Evolutionary conservation across 73 alveolate species (phyloP).

Genomic region (Uronychia setigera): DNA sequence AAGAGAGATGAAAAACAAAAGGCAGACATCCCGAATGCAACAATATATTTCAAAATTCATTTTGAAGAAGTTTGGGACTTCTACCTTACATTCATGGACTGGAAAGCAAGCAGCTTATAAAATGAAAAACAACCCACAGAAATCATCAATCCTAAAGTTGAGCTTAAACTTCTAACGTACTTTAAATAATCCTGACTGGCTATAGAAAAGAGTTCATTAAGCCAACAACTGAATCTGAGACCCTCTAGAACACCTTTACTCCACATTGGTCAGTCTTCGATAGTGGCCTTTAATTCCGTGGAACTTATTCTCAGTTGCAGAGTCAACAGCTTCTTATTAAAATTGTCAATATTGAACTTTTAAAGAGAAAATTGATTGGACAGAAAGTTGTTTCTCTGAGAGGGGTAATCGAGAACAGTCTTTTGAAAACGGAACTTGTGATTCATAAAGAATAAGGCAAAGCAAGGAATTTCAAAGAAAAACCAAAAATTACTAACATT

Average conservation of each 20-base stretch:
- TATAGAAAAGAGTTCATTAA: slow-evolving; percentile 3
- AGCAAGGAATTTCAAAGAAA: slow-evolving; percentile 15
- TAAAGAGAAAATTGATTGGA: slow-evolving; percentile 27
- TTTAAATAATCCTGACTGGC: background rate
- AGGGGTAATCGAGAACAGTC: slow-evolving; percentile 9
- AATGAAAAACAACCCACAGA: slow-evolving; percentile 19
- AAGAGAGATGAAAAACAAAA: background rate
- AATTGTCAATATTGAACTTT: slow-evolving; percentile 15
- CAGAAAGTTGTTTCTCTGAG: slow-evolving; percentile 27
- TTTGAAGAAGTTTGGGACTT: slow-evolving; percentile 62
- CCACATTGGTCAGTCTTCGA: slow-evolving; percentile 55
- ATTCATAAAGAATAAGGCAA: slow-evolving; percentile 32
- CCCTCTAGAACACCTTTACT: slow-evolving; percentile 1
- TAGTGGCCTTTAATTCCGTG: slow-evolving; percentile 43
- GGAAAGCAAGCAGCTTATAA: slow-evolving; percentile 42
- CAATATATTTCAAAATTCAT: slow-evolving; percentile 8
- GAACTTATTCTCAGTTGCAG: slow-evolving; percentile 41
- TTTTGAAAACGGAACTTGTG: slow-evolving; percentile 45
- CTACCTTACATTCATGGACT: slow-evolving; percentile 54
- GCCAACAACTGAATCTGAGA: slow-evolving; percentile 4
- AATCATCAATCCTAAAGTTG: slow-evolving; percentile 22
- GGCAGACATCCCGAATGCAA: background rate
- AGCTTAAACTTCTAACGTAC: background rate
- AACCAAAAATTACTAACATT: slow-evolving; percentile 24
- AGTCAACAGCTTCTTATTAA: slow-evolving; percentile 18